phyloP scores from a whole-genome alignment of 768 basidiomycete genomes.

The Mycena leptocephala region DNA sequence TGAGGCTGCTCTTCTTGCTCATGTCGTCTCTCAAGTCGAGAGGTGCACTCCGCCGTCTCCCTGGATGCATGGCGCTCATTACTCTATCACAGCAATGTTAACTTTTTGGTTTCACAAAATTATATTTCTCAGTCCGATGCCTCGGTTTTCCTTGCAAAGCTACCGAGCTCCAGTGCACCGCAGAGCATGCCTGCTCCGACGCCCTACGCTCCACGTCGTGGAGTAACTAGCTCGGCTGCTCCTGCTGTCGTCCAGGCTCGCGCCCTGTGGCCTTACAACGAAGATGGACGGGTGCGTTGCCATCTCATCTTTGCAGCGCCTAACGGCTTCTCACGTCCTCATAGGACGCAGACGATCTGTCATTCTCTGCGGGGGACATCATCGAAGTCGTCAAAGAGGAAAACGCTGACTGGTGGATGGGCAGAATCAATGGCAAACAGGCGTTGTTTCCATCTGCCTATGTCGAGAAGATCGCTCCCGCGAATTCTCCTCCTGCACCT shows the following conservation, averaged over 20 bases:
- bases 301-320: conserved; percentile 1
- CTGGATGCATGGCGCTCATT: background rate
- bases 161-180: conserved; percentile 52
- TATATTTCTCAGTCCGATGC: conserved; percentile 69
- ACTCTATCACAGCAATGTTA: conserved; percentile 57
- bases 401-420: conserved; percentile 93
- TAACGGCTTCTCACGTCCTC: background rate
- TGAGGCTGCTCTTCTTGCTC: conserved; percentile 67
- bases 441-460: conserved; percentile 85
- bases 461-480: conserved; percentile 68
- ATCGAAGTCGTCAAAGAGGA: conserved; percentile 87
- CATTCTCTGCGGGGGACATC: conserved; percentile 82
- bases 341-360: conserved; percentile 86
- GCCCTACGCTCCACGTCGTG: conserved; percentile 31
- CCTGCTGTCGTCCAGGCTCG: conserved; percentile 59
- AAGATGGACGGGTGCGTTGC: conserved; percentile 63
- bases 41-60: conserved; percentile 28
- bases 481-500: conserved; percentile 24
- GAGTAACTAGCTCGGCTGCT: conserved; percentile 32
- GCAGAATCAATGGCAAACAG: conserved; percentile 68
- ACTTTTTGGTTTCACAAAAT: conserved; percentile 71
- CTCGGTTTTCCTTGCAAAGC: conserved; percentile 63
- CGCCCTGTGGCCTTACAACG: conserved; percentile 81
- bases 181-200: conserved; percentile 23
- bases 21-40: conserved; percentile 72